Evolutionary conservation across 306 rosid genomes (phyloP).

Genomic region (Cucumis sativus): DNA sequence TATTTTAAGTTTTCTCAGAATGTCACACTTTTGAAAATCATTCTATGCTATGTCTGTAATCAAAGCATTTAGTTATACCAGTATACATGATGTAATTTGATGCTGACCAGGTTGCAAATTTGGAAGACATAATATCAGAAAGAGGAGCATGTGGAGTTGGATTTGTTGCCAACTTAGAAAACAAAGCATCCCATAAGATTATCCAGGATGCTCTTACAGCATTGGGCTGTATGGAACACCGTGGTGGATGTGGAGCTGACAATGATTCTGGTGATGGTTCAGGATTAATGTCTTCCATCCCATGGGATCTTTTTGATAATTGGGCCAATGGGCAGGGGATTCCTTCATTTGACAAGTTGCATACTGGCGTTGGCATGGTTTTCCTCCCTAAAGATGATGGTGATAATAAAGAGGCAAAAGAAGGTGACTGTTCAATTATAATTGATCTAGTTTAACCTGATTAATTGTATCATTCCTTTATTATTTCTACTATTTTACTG

Average conservation of each 20-base stretch:
- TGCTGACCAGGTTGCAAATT: slow-evolving; percentile 62
- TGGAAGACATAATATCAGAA: slow-evolving; percentile 80
- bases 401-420: slow-evolving; percentile 59
- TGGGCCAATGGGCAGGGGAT: slow-evolving; percentile 83
- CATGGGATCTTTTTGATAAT: slow-evolving; percentile 82
- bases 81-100: slow-evolving; percentile 16
- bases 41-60: slow-evolving; percentile 13
- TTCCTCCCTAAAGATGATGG: slow-evolving; percentile 67
- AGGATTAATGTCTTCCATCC: slow-evolving; percentile 81
- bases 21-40: not conserved
- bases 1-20: not conserved
- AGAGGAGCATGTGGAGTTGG: slow-evolving; percentile 99
- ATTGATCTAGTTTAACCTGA: slow-evolving; percentile 8
- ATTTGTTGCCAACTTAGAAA: slow-evolving; percentile 86
- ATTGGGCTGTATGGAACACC: slow-evolving; percentile 98
- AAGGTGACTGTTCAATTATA: slow-evolving; percentile 42
- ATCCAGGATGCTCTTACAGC: slow-evolving; percentile 83
- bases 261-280: slow-evolving; percentile 98
- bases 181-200: slow-evolving; percentile 60
- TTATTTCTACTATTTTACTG: not conserved
- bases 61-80: slow-evolving; percentile 8
- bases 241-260: slow-evolving; percentile 99
- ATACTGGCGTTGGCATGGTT: slow-evolving; percentile 96
- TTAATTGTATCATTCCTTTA: slow-evolving; percentile 5
- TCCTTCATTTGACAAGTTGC: slow-evolving; percentile 76